Conservation (phyloP, 192 early-diverging fungal species). For the Chytriomyces sp. region DNA sequence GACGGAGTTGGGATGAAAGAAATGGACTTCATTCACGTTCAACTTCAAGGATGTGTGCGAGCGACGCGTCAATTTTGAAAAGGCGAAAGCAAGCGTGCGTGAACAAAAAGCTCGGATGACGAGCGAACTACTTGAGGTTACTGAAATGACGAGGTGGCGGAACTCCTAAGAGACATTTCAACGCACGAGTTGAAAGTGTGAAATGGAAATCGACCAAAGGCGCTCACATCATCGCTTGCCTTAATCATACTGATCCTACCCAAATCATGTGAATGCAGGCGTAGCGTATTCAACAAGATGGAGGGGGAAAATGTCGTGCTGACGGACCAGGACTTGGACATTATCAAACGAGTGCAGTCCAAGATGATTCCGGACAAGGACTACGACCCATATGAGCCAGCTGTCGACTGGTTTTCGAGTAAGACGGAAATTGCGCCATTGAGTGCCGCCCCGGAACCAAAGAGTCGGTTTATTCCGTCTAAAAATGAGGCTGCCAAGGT, state of each 20-base stretch:
- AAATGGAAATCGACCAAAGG: neutral
- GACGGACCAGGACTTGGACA: slow-evolving; percentile 87
- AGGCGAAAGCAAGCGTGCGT: too few relatives aligned
- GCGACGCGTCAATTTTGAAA: too few relatives aligned
- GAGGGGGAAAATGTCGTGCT: slow-evolving; percentile 84
- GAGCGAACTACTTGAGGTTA: too few relatives aligned
- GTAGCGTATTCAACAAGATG: slow-evolving; percentile 79
- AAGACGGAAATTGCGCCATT: slow-evolving; percentile 81
- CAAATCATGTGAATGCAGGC: slow-evolving; percentile 31
- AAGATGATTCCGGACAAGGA: slow-evolving; percentile 78
- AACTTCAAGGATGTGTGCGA: too few relatives aligned
- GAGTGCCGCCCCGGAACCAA: slow-evolving; percentile 88
- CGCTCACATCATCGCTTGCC: slow-evolving; percentile 5
- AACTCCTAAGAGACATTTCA: too few relatives aligned
- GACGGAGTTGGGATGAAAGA: too few relatives aligned
- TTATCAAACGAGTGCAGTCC: slow-evolving; percentile 86
- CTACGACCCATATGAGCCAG: slow-evolving; percentile 84
- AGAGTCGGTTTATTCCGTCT: slow-evolving; percentile 92
- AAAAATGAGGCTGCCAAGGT: slow-evolving; percentile 71
- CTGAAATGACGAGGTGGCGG: too few relatives aligned
- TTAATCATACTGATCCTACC: neutral
- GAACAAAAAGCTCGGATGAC: too few relatives aligned
- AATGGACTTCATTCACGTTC: too few relatives aligned
- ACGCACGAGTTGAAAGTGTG: too few relatives aligned
- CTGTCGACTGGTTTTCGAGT: slow-evolving; percentile 94